Percentiles rank a stretch among this genome's conserved stretches.
These are phyloP conservation scores for Penicillium sp. DNA, from an alignment of 2,329 filamentous ascomycete genomes.

Conservation along the genomic window DNA sequence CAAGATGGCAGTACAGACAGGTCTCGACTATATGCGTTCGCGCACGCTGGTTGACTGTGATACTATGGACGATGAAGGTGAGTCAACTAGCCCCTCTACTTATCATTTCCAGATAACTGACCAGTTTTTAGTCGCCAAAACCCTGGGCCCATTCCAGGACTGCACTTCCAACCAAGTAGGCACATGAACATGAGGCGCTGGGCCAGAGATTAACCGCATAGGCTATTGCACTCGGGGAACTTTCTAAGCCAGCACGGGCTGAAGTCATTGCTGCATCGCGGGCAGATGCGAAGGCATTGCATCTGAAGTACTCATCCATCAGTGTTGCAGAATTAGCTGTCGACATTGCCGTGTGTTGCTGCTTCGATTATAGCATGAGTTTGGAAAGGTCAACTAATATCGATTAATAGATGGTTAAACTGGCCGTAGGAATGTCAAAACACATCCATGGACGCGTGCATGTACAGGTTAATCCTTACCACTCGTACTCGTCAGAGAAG, in stretches of 20 bases:
- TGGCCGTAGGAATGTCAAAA: slow-evolving; percentile 53
- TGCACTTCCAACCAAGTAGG: slow-evolving; percentile 56
- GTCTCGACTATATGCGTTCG: slow-evolving; percentile 46
- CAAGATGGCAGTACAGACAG: slow-evolving; percentile 23
- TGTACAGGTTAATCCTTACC: slow-evolving; percentile 60
- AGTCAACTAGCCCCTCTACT: neutral
- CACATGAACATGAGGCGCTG: too few relatives aligned
- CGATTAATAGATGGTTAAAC: slow-evolving; percentile 51
- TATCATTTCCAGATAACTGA: slow-evolving; percentile 2
- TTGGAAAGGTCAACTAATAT: neutral
- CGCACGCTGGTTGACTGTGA: slow-evolving; percentile 53
- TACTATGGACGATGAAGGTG: slow-evolving; percentile 51
- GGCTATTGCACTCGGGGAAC: slow-evolving; percentile 53
- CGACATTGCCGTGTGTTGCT: slow-evolving; percentile 52
- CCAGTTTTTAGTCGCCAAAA: slow-evolving; percentile 41
- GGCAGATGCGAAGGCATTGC: slow-evolving; percentile 35
- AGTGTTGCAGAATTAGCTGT: slow-evolving; percentile 51
- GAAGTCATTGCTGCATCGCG: slow-evolving; percentile 21
- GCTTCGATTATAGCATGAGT: neutral
- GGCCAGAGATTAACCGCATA: neutral
- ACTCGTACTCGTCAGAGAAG: slow-evolving; percentile 51
- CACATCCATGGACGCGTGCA: slow-evolving; percentile 55
- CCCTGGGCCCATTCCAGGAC: slow-evolving; percentile 51
- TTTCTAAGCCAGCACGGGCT: slow-evolving; percentile 43
- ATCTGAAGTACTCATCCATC: slow-evolving; percentile 37